Conservation (phyloP, 2,329 filamentous ascomycete species). For the Dothideomycetes sp. region DNA sequence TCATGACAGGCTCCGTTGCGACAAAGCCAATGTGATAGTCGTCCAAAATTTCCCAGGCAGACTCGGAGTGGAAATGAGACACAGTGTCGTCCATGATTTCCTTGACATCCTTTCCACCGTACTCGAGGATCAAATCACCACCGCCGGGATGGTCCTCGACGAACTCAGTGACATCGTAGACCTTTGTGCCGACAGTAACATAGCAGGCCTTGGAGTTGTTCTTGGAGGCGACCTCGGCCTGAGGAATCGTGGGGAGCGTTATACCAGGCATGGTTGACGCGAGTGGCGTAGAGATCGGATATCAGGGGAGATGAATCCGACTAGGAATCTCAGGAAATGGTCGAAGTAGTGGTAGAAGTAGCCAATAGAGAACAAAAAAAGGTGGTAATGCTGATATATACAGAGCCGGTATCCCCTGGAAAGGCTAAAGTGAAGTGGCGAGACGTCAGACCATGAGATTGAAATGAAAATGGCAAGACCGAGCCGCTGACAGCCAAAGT, state of each 20-base stretch:
- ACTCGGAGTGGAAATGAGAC: constrained; percentile 79
- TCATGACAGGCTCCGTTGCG: constrained; percentile 45
- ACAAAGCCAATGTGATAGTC: constrained; percentile 80
- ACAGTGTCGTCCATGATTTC: constrained; percentile 70
- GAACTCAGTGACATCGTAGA: constrained; percentile 93
- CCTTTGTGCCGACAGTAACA: constrained; percentile 78
- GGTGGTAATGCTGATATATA: background rate
- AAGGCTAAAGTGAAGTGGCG: background rate
- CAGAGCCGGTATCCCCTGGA: background rate
- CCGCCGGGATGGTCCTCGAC: constrained; percentile 85
- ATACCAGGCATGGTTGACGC: constrained; percentile 56
- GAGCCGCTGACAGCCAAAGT: no score
- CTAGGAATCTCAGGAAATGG: no score
- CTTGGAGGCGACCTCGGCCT: constrained; percentile 70
- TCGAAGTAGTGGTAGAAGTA: no score
- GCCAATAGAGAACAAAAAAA: no score
- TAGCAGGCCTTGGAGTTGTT: constrained; percentile 78
- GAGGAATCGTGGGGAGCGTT: constrained; percentile 73
- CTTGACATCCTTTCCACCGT: constrained; percentile 76
- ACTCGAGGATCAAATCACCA: constrained; percentile 76
- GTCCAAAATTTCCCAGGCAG: constrained; percentile 91
- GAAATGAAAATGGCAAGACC: background rate
- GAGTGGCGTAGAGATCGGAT: background rate
- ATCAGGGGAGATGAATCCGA: background rate
- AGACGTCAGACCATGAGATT: background rate